Evolutionary conservation across 345 rosid species (phyloP), one percentile per base, ranked within the genome.

Genomic region (Salix brachista): DNA sequence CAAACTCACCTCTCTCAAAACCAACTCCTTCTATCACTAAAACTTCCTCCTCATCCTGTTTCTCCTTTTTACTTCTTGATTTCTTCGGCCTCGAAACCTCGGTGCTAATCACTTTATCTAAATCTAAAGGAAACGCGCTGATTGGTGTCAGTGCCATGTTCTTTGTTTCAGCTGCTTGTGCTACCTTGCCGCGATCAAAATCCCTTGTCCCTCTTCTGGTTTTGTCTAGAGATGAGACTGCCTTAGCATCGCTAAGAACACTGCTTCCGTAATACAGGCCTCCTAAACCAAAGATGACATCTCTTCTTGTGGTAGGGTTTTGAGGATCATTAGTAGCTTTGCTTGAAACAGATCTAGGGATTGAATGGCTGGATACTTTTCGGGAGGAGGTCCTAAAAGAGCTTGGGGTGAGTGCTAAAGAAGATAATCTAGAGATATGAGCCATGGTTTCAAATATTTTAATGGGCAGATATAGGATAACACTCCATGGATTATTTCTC

Each of bases 11-110:
- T 67, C 77, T 70, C 9, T 90, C 91, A 9, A 87, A 80, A 77
- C 83, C 85, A 4, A 87, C 82, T 67, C 77, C 83, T 3, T 87
- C 84, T 3, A 90, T 80, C 67, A 86, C 83, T 75, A 90, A 48
- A 6, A 86, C 80, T 48, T 90, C 80, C 62, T 67, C 73, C 39
- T 80, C 81, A n/a, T 74, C 80, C 39, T 68, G 71, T 69, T 80
- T 75, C 67, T 80, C 82, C 23, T 48, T 41, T 42, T 41, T 30
- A 41, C 54, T 71, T 70, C 64, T 60, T 9, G 70, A 65, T 30
- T 58, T 74, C 67, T 62, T 80, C 12, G 79, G 73, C 69, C 85
- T 70, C 18, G 28, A 1, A 52, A 80, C 82, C 72, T 71, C 26
- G 1, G 46, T 16, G 9, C 69, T 80, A 34, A 78, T 26, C 39